Percentiles rank a stretch among this genome's conserved stretches.
These are phyloP conservation scores for Chaetomiaceae sp. DNA, from an alignment of 2,329 filamentous ascomycete species.

Conservation along the genomic window DNA sequence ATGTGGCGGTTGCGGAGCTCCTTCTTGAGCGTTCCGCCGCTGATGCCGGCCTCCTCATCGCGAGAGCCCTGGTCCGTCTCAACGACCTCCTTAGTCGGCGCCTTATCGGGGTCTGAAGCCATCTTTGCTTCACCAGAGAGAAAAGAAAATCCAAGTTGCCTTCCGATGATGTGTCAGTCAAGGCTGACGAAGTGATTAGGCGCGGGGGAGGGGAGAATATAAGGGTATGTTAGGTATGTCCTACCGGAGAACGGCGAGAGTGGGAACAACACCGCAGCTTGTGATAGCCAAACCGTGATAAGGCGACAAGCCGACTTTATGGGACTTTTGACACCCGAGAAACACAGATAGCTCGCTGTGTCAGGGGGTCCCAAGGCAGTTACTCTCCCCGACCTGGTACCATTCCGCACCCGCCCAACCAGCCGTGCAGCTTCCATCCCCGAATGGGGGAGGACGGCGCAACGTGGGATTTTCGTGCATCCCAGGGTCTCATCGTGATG, in stretches of 20 bases:
- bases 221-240: too few species aligned
- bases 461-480: slow-evolving; percentile 1
- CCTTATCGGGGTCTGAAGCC: background rate
- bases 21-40: slow-evolving; percentile 3
- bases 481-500: background rate
- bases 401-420: background rate
- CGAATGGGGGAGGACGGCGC: background rate
- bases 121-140: background rate
- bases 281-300: background rate
- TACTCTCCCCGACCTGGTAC: too few species aligned
- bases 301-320: background rate
- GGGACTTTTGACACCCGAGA: too few species aligned
- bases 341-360: background rate
- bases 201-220: too few species aligned
- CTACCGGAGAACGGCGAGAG: background rate
- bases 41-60: slow-evolving; percentile 1
- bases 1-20: slow-evolving; percentile 10
- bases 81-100: slow-evolving; percentile 20
- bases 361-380: too few species aligned
- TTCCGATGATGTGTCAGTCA: too few species aligned
- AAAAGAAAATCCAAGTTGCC: background rate
- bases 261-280: background rate
- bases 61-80: slow-evolving; percentile 16
- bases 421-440: slow-evolving; percentile 1
- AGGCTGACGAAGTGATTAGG: too few species aligned